Evolutionary conservation across 257 asterid species (phyloP), one percentile per base, ranked within the genome.

Genomic region (Schizonepeta tenuifolia): DNA sequence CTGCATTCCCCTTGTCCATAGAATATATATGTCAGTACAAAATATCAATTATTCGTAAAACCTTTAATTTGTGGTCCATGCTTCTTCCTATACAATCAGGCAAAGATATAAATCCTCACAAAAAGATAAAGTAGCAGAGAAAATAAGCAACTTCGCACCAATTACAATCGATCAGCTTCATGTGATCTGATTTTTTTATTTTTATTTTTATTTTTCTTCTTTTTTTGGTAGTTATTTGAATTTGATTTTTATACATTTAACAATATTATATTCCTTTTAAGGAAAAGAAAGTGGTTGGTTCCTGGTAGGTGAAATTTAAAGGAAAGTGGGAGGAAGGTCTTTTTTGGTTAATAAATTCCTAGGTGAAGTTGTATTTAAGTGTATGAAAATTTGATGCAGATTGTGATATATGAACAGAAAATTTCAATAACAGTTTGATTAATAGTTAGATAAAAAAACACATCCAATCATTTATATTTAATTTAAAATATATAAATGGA

Each of bases 121-220:
- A 20, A 70, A 33, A 63, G 24, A 70, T 43, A 58, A 61, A 50
- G 56, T 75, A 50, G 59, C 75, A 60, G 58, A 54, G 49, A 24
- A 62, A 38, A 22, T 60, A 76, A 76, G 75, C 75, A 51, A 76
- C 67, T 63, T 53, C 40, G 67, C 61, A 61, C 59, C 61, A 22
- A 44, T 15, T 31, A 53, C 33, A 8, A 63, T n/a, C 31, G 14
- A 63, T n/a, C 31, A 54, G 11, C 40, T 33, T 70, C 43, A 41
- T 51, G 71, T 18, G 67, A 20, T 20, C 33, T 54, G 21, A 47
- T 2, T 51, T 18, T 20, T 18, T n/a, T n/a, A n/a, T n/a, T 18
- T 18, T 9, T 1, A 7, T 50, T 9, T 9, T 9, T 51, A 2
- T 20, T 9, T 20, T 10, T 2, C 11, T 51, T 10, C 9, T 20